These are phyloP conservation scores for Sordariomycetes sp. DNA, from an alignment of 2,329 filamentous ascomycete genomes.

Conservation along the genomic window DNA sequence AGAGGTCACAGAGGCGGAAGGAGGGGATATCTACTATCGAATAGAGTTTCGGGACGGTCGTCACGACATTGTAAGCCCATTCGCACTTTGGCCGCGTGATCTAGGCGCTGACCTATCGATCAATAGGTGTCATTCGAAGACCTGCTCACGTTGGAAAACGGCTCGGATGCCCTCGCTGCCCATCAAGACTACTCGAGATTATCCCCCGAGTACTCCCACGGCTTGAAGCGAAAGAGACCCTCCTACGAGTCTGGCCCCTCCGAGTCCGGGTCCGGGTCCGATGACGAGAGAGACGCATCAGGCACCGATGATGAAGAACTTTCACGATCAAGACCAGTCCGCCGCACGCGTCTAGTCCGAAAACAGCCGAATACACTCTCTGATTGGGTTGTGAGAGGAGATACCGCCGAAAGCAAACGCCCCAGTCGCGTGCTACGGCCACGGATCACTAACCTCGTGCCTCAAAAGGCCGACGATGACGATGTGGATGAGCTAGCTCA, in stretches of 20 bases:
- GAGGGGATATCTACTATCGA: slow-evolving; percentile 15
- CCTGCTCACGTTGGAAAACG: slow-evolving; percentile 18
- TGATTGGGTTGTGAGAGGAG: background rate
- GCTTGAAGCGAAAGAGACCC: background rate
- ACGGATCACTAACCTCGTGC: slow-evolving; percentile 8
- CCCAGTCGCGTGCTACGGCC: slow-evolving; percentile 10
- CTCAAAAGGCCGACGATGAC: slow-evolving; percentile 5
- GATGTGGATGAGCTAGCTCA: slow-evolving; percentile 18
- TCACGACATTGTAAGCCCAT: slow-evolving; percentile 26
- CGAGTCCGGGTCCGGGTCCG: background rate
- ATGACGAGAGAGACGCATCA: slow-evolving; percentile 7
- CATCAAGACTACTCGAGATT: slow-evolving; percentile 3
- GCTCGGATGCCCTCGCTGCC: slow-evolving; percentile 14
- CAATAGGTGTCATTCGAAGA: slow-evolving; percentile 16
- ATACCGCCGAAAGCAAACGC: background rate
- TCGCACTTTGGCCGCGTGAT: slow-evolving; percentile 9
- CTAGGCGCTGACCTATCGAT: background rate
- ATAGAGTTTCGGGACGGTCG: slow-evolving; percentile 32
- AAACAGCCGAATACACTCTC: slow-evolving; percentile 1
- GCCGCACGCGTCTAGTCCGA: slow-evolving; percentile 1
- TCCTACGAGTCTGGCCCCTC: background rate
- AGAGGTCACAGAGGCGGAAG: slow-evolving; percentile 13
- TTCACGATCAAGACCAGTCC: slow-evolving; percentile 1
- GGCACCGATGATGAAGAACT: slow-evolving; percentile 1
- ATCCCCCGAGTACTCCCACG: background rate